A percentile compares a stretch with the other conserved stretches of the same genome.
Conservation (phyloP, 495 filamentous ascomycete genomes). For the Physcia stellaris region DNA sequence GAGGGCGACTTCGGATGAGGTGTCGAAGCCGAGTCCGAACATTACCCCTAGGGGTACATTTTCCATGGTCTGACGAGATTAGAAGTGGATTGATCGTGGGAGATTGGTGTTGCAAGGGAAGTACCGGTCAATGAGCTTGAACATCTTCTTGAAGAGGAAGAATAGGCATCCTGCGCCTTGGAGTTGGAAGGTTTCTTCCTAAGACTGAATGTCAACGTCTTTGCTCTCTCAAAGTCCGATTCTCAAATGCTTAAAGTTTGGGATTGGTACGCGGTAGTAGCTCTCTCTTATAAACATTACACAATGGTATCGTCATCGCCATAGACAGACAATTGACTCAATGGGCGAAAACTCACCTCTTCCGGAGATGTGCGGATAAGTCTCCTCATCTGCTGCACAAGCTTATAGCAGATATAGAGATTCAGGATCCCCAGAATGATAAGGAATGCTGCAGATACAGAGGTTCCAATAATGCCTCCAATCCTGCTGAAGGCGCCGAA, state of each 20-base stretch:
- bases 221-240: too few species aligned
- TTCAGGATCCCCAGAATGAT: constrained; percentile 76
- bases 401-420: constrained; percentile 64
- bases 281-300: too few species aligned
- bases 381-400: constrained; percentile 51
- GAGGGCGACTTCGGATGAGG: constrained; percentile 84
- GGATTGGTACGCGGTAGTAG: too few species aligned
- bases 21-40: constrained; percentile 94
- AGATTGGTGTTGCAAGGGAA: too few species aligned
- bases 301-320: too few species aligned
- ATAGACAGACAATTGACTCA: too few species aligned
- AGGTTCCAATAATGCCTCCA: constrained; percentile 75
- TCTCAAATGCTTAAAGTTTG: too few species aligned
- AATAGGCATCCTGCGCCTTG: constrained; percentile 68
- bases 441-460: constrained; percentile 69
- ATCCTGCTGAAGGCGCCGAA: constrained; percentile 74
- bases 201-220: too few species aligned
- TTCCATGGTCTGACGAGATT: constrained; percentile 96
- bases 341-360: too few species aligned
- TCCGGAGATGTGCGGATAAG: constrained; percentile 37
- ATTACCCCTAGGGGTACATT: constrained; percentile 88
- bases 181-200: constrained; percentile 49
- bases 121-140: constrained; percentile 68
- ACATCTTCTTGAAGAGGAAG: constrained; percentile 56
- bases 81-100: too few species aligned